Conservation (phyloP, 441 rosid genomes). For the Syzygium syzygioides region DNA sequence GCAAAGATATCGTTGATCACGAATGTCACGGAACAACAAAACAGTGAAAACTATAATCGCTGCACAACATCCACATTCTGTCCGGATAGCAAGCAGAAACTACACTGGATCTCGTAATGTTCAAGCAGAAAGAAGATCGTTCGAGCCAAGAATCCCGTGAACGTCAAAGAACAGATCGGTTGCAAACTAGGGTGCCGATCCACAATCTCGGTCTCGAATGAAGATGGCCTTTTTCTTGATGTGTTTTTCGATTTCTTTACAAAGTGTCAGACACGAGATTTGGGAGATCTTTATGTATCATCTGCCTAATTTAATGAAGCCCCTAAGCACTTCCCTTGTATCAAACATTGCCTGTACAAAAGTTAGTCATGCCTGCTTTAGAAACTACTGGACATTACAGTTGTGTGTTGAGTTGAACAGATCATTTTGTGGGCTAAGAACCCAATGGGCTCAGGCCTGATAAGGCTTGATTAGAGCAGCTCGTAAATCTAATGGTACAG, state of each 20-base stretch:
- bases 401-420: neutral
- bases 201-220: neutral
- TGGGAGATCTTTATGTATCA: neutral
- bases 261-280: neutral
- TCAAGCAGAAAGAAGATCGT: neutral
- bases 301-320: neutral
- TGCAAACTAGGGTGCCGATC: neutral
- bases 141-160: neutral
- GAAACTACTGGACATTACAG: neutral
- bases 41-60: neutral
- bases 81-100: neutral
- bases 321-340: neutral
- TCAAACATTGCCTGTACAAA: neutral
- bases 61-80: neutral
- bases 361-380: neutral
- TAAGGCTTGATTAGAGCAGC: neutral
- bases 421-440: neutral
- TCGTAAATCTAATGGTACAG: neutral
- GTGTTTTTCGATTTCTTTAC: neutral
- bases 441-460: neutral
- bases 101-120: neutral
- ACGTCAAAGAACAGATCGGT: neutral
- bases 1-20: neutral
- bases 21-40: rapidly evolving
- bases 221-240: neutral